Evolutionary conservation across 148 eudicot species (phyloP), one percentile per base, ranked within the genome.

Genomic region (Agrostemma githago): DNA sequence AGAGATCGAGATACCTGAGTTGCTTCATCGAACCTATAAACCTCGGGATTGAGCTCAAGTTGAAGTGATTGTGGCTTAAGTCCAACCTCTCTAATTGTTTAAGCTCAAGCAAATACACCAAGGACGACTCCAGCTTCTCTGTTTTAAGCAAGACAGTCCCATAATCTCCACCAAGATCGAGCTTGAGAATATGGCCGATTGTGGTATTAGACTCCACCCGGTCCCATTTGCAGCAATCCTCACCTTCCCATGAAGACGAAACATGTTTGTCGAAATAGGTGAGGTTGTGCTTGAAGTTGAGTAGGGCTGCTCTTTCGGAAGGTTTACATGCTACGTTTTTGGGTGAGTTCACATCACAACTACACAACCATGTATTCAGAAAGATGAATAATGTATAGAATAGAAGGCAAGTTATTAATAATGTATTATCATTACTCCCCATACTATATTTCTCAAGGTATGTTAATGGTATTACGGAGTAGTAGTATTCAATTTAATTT

Each of bases 1-100:
- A 26, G 37, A 72, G 64, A 14, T 72, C 58, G 17, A 72, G 65
- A 43, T 72, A 72, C 48, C 74, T 16, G 74, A 72, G 74, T 58
- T 72, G 74, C 39, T 16, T 57, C 74, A 72, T 72, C 34, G 37
- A 72, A 58, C 74, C 74, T 16, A 58, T 38, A 43, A 58, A 38
- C 5, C 19, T 72, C 34, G 65, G 74, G 4, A 72, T 72, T 21
- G 40, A n/a, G 74, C 38, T 58, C 6, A 6, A 16, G 5, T 9
- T 40, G 53, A 72, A 72, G n/a, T 39, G 0, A 17, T 72, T 72
- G 64, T 3, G 0, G 74, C 74, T 72, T 12, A 72, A 2, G 41
- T 57, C 64, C 37, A 72, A 17, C 8, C 46, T 43, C 59, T 20
- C 51, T 72, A 72, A 8, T 40, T 72, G 66, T 34, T 58, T 72